phyloP scores from a whole-genome alignment of 2,329 filamentous ascomycete species.

The Arthrobotrys pseudoclavata region DNA sequence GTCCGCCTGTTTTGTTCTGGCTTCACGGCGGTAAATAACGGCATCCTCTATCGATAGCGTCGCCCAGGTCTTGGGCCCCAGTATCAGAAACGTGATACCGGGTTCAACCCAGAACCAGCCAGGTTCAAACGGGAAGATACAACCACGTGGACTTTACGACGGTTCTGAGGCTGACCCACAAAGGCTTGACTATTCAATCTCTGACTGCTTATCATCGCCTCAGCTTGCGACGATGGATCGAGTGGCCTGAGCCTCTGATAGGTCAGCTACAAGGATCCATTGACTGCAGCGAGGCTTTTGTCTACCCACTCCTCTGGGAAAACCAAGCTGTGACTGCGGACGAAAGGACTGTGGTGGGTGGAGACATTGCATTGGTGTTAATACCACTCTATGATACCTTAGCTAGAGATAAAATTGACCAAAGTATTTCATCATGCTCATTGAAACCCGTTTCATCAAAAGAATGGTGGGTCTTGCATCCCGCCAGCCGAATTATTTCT shows the following conservation, averaged over 20 bases:
- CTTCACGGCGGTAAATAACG: conserved; percentile 24
- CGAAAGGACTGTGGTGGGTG: conserved; percentile 46
- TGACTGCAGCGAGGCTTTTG: conserved; percentile 49
- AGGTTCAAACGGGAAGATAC: conserved; percentile 55
- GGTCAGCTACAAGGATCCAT: conserved; percentile 52
- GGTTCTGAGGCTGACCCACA: conserved; percentile 45
- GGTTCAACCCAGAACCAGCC: conserved; percentile 43
- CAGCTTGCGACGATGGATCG: conserved; percentile 41
- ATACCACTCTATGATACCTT: conserved; percentile 12
- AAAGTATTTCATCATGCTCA: conserved; percentile 26
- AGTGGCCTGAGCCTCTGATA: conserved; percentile 54
- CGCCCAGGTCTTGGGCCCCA: conserved; percentile 30
- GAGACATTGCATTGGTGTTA: conserved; percentile 1
- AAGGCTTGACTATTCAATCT: conserved; percentile 37
- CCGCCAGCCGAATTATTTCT: conserved; percentile 50
- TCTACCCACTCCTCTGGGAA: conserved; percentile 50
- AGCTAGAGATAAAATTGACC: not conserved
- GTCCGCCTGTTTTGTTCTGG: conserved; percentile 16
- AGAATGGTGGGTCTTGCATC: conserved; percentile 47
- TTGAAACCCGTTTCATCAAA: conserved; percentile 62
- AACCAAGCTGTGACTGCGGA: conserved; percentile 54
- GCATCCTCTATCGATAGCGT: not conserved
- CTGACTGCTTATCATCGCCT: conserved; percentile 44
- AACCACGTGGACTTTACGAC: conserved; percentile 58
- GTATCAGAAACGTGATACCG: conserved; percentile 30